Percentiles rank a stretch among this genome's conserved stretches.
Conservation (phyloP, 257 asterid genomes). For the Nicotiana obtusifolia region DNA sequence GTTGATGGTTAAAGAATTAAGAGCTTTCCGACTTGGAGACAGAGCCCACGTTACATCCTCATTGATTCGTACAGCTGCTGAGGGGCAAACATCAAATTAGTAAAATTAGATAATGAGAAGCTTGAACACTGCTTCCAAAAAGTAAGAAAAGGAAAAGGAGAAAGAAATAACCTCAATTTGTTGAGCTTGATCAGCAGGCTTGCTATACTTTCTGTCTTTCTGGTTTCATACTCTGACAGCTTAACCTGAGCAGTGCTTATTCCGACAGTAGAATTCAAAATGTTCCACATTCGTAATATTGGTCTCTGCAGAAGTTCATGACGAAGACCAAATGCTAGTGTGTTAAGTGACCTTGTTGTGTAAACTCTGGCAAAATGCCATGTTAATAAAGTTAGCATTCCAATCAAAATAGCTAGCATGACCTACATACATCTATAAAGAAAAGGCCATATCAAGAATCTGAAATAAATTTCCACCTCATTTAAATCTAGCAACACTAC, state of each 20-base stretch:
- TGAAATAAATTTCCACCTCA: background rate
- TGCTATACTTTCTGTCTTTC: slow-evolving; percentile 50
- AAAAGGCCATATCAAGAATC: background rate
- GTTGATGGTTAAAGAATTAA: slow-evolving; percentile 66
- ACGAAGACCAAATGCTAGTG: slow-evolving; percentile 79
- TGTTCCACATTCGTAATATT: slow-evolving; percentile 80
- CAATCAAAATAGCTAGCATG: slow-evolving; percentile 84
- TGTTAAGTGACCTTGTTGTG: slow-evolving; percentile 63
- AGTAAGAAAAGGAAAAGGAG: background rate
- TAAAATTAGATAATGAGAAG: background rate
- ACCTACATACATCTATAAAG: slow-evolving; percentile 41
- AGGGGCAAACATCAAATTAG: slow-evolving; percentile 7
- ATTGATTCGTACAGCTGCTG: too few species aligned
- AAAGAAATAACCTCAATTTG: slow-evolving; percentile 61
- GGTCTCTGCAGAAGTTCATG: slow-evolving; percentile 87
- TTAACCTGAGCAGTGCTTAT: slow-evolving; percentile 84
- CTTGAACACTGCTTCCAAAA: background rate
- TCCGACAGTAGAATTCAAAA: slow-evolving; percentile 75
- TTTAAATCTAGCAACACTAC: background rate
- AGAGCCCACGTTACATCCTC: slow-evolving; percentile 87
- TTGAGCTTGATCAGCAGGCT: slow-evolving; percentile 63
- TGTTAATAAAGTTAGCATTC: slow-evolving; percentile 71
- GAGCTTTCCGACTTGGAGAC: slow-evolving; percentile 75
- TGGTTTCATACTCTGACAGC: slow-evolving; percentile 65
- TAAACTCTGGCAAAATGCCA: slow-evolving; percentile 89